phyloP scores from a whole-genome alignment of 257 asterid genomes.

The Primulina tabacum region DNA sequence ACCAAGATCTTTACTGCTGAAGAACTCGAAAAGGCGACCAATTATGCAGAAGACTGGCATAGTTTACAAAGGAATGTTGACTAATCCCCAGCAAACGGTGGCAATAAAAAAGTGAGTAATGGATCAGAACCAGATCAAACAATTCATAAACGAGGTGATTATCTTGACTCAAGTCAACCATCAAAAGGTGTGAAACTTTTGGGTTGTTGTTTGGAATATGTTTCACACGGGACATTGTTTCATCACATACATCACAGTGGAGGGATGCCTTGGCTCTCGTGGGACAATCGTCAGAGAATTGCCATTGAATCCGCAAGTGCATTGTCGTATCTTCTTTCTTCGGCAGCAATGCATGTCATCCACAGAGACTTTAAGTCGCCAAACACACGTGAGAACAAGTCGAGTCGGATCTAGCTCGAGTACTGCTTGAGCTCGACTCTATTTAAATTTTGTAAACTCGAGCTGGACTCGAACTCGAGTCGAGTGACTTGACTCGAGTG shows the following conservation, averaged over 20 bases:
- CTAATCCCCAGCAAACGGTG: background rate
- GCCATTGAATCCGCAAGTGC: constrained; percentile 33
- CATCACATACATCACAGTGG: constrained; percentile 24
- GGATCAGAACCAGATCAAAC: background rate
- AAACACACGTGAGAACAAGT: no score
- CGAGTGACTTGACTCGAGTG: no score
- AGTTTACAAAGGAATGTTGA: background rate
- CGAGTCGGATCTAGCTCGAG: no score
- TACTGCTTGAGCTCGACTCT: no score
- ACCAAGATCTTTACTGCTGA: background rate
- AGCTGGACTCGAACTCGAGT: no score
- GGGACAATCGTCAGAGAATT: constrained; percentile 27
- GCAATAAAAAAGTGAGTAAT: background rate
- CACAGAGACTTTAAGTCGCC: constrained; percentile 32
- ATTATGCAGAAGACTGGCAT: background rate
- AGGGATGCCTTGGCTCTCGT: constrained; percentile 31
- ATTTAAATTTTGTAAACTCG: no score
- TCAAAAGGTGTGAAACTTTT: background rate
- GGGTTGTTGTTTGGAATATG: constrained; percentile 3
- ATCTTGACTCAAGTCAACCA: background rate
- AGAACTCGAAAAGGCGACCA: background rate
- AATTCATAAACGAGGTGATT: background rate
- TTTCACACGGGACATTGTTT: constrained; percentile 23
- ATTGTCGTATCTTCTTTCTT: constrained; percentile 36
- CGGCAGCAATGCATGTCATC: constrained; percentile 7